phyloP scores from a whole-genome alignment of 1,284 basidiomycete genomes.

The Coriolopsis trogii region DNA sequence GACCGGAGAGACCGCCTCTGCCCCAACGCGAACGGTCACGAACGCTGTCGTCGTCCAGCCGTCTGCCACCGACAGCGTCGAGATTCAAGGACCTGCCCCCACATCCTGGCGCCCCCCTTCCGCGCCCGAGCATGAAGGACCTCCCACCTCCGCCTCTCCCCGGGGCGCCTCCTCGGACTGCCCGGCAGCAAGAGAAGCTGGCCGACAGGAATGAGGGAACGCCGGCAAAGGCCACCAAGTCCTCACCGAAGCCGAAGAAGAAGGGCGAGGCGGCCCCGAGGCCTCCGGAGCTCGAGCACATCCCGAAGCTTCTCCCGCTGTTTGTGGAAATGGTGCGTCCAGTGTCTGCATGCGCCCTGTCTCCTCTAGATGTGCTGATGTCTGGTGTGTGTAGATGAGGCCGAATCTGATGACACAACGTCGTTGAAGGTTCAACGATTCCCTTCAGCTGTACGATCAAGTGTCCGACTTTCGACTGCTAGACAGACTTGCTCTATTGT shows the following conservation, averaged over 20 bases:
- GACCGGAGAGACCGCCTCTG: slow-evolving; percentile 4
- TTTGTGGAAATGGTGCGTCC: slow-evolving; percentile 86
- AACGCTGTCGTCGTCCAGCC: slow-evolving; percentile 2
- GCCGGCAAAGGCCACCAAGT: slow-evolving; percentile 3
- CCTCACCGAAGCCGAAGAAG: slow-evolving; percentile 27
- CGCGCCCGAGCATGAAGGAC: too few species aligned
- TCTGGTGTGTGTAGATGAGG: slow-evolving; percentile 22
- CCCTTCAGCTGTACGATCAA: neutral
- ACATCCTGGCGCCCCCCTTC: too few species aligned
- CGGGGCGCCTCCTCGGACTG: neutral
- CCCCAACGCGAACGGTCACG: slow-evolving; percentile 11
- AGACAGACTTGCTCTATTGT: slow-evolving; percentile 23
- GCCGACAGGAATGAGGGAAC: slow-evolving; percentile 1
- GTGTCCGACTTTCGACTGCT: neutral
- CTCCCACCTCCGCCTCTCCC: slow-evolving; percentile 3
- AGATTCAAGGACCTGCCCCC: slow-evolving; percentile 19
- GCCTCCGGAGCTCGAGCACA: slow-evolving; percentile 77
- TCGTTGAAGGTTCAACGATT: slow-evolving; percentile 3
- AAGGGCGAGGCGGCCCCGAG: slow-evolving; percentile 50
- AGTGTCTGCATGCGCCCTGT: neutral
- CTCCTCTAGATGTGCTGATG: neutral
- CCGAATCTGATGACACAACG: slow-evolving; percentile 21
- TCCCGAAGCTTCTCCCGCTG: slow-evolving; percentile 80
- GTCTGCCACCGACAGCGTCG: slow-evolving; percentile 5
- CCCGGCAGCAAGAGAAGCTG: slow-evolving; percentile 11